Percentiles rank a stretch among this genome's conserved stretches.
Conservation (phyloP, 371 early-diverging fungal genomes). For the Rhizopus arrhizus region DNA sequence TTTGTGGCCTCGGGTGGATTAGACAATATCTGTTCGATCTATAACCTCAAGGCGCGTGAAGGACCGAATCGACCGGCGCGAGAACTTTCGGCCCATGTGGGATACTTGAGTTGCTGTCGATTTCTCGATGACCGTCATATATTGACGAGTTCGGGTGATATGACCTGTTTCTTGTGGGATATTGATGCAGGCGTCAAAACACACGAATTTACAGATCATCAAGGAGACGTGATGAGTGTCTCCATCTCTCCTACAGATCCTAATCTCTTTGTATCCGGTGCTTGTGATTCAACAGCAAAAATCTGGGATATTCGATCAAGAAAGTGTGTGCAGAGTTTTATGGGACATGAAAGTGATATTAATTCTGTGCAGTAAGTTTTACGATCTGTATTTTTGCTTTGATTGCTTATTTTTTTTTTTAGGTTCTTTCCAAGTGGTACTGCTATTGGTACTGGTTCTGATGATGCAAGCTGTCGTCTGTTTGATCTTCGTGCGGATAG, state of each 20-base stretch:
- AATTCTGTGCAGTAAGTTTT: constrained; percentile 85
- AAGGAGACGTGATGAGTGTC: constrained; percentile 94
- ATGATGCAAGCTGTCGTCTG: constrained; percentile 95
- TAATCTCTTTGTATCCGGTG: constrained; percentile 94
- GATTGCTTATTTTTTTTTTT: not conserved
- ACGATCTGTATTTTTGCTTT: not conserved
- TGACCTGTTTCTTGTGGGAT: constrained; percentile 98
- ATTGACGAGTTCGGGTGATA: constrained; percentile 93
- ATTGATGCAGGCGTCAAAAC: constrained; percentile 94
- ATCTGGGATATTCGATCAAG: constrained; percentile 96
- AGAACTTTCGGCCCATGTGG: constrained; percentile 93
- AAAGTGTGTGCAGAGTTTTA: constrained; percentile 94
- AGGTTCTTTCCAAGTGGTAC: constrained; percentile 96
- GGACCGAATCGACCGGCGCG: constrained; percentile 91
- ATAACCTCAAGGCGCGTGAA: constrained; percentile 89
- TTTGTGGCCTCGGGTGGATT: constrained; percentile 98
- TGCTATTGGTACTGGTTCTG: constrained; percentile 96
- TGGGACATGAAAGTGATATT: constrained; percentile 96
- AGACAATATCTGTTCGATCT: constrained; percentile 96
- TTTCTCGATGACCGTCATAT: constrained; percentile 95
- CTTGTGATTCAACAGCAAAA: constrained; percentile 97
- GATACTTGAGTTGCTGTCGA: constrained; percentile 96
- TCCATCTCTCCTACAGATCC: constrained; percentile 74
- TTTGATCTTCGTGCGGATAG: constrained; percentile 97
- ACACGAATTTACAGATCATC: constrained; percentile 92